phyloP scores from a whole-genome alignment of 169 alveolate genomes.

The Cryptosporidium sp. region DNA sequence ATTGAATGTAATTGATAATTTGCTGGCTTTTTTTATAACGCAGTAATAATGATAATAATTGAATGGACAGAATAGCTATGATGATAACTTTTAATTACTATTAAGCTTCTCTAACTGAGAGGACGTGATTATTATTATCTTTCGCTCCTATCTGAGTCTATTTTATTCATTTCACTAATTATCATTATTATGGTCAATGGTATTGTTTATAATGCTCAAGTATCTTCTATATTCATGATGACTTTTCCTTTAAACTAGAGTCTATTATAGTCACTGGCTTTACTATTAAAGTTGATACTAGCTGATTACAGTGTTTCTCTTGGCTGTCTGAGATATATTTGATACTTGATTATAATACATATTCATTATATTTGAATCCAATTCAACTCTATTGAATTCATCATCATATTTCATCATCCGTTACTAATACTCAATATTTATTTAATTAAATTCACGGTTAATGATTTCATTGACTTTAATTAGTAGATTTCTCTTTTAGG shows the following conservation, averaged over 20 bases:
- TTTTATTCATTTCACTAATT: background rate
- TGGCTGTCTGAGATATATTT: conserved; percentile 69
- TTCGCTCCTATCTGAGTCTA: conserved; percentile 76
- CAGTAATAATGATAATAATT: background rate
- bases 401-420: no score
- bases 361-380: no score
- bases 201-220: background rate
- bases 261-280: conserved; percentile 62
- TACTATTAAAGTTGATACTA: conserved; percentile 15
- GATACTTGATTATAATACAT: background rate
- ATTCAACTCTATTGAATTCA: background rate
- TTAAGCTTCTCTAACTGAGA: background rate
- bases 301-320: conserved; percentile 72
- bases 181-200: background rate
- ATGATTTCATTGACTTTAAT: no score
- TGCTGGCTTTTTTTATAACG: no score
- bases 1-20: no score
- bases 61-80: background rate
- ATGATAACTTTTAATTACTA: conserved; percentile 34
- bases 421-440: background rate
- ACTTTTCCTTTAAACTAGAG: conserved; percentile 51
- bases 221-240: conserved; percentile 39
- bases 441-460: no score
- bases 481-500: background rate
- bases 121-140: conserved; percentile 13